Evolutionary conservation across 108 stramenopile species (phyloP), one percentile per base, ranked within the genome.

Genomic region (Pseudonitzschia multiseries): DNA sequence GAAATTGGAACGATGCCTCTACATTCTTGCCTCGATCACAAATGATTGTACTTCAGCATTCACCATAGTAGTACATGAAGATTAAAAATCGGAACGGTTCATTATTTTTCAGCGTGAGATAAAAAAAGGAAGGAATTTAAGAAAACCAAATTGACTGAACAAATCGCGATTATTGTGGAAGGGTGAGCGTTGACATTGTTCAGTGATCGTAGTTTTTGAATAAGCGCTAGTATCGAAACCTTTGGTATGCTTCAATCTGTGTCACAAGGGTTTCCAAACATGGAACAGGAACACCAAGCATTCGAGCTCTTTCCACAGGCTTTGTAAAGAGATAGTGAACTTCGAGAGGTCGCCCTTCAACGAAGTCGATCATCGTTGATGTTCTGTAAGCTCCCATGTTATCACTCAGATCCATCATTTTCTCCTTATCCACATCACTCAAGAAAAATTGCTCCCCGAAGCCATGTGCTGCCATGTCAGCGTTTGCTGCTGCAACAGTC

Each of bases 381-480:
- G 93, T 85, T 69, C 87, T 89, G 74, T 92, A 94, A 21, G 86
- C 81, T 41, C 89, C 94, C 91, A 92, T 91, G 24, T 71, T 70
- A 73, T 90, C 90, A 52, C 84, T 84, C 20, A 92, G 69, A 13
- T 75, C 75, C 87, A 95, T 91, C 80, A 87, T 83, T 51, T 83
- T 71, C 33, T 83, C 72, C 81, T 85, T 84, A 15, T 83, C 80
- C 4, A 28, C 67, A 9, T 80, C 79, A 29, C 71, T 71, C 18
- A 86, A 68, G 54, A 51, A 68, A 29, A 73, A 44, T 5, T 69
- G 57, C 1, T 70, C 46, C 28, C 69, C 78, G 2, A 48, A 77
- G 0, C 87, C 87, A 78, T 78, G 74, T 15, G 64, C 65, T n/a
- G 44, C 62, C 42, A 95, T 33, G 65, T 95, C 93, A 1, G 88